Evolutionary conservation across 2,329 filamentous ascomycete genomes (phyloP), one percentile per base, ranked within the genome.

Genomic region (Aspergillus pseudoviridinutans): DNA sequence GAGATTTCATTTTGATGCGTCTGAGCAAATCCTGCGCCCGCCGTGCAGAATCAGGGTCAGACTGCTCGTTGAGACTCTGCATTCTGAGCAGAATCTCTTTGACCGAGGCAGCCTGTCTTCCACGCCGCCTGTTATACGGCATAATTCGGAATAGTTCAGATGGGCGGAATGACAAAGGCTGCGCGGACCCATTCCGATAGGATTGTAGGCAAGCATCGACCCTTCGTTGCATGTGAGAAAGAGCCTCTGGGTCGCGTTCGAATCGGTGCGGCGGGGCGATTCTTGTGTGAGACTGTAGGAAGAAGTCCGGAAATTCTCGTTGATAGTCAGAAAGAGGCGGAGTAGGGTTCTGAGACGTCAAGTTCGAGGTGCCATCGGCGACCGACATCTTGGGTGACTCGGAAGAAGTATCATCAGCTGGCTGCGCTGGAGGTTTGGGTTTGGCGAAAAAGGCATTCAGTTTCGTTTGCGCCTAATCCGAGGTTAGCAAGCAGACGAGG

Each of bases 251-350:
- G 62, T 90, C 86, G 70, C 87, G 80, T 42, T 80, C 71, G 28
- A 84, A 84, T 2, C 78, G 79, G 51, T 80, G 76, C 1, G 65
- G 64, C 0, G 82, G 80, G 0, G 92, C 91, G 54, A 97, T 65
- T n/a, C 76, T 83, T 1, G 91, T 89, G 66, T 91, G 83, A 2
- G 86, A 81, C 58, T 91, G 88, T 49, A 94, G 69, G 61, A 89
- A 92, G 72, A 97, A 97, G 0, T 90, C 87, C 32, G 91, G 83
- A 67, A 97, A 97, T 38, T 82, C 78, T 63, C 85, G 86, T 20
- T 89, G 78, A 64, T 91, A 92, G 49, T 84, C 81, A 0, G 83
- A 80, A 25, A 74, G 65, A 3, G 67, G 53, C 5, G 67, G 64
- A 54, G 68, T 61, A 7, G 62, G 29, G 25, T 70, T 65, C 42